A percentile compares a stretch with the other conserved stretches of the same genome.
Evolutionary conservation across 2,329 filamentous ascomycete species (phyloP).

Genomic region (Alternaria atra): DNA sequence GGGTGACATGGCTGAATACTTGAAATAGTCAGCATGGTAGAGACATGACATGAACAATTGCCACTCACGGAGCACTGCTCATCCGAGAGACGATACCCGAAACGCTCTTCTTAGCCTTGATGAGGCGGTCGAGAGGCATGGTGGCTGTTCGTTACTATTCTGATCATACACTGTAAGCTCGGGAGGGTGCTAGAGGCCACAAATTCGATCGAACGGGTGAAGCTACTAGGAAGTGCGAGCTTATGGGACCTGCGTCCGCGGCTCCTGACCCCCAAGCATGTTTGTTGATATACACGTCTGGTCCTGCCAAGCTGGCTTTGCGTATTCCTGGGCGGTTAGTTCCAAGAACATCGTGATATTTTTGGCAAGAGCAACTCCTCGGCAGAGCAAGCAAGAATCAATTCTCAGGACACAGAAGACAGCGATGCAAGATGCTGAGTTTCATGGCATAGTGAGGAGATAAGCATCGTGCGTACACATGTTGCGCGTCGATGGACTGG

Average conservation of each 20-base stretch:
- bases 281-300: conserved; percentile 22
- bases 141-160: conserved; percentile 21
- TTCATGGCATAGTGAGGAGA: neutral
- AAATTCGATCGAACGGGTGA: neutral
- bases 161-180: neutral
- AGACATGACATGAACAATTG: neutral
- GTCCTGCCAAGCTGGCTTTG: conserved; percentile 9
- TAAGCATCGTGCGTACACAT: neutral
- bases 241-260: neutral
- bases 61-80: neutral
- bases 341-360: neutral
- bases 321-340: neutral
- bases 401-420: neutral
- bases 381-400: neutral
- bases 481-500: neutral
- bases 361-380: neutral
- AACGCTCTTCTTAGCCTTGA: conserved; percentile 43
- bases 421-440: neutral
- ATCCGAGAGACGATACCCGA: conserved; percentile 37
- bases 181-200: neutral
- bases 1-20: neutral
- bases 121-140: conserved; percentile 40
- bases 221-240: neutral
- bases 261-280: conserved; percentile 13
- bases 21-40: conserved; percentile 7